Conservation (phyloP, 2,329 filamentous ascomycete genomes). For the Apiospora arundinis region DNA sequence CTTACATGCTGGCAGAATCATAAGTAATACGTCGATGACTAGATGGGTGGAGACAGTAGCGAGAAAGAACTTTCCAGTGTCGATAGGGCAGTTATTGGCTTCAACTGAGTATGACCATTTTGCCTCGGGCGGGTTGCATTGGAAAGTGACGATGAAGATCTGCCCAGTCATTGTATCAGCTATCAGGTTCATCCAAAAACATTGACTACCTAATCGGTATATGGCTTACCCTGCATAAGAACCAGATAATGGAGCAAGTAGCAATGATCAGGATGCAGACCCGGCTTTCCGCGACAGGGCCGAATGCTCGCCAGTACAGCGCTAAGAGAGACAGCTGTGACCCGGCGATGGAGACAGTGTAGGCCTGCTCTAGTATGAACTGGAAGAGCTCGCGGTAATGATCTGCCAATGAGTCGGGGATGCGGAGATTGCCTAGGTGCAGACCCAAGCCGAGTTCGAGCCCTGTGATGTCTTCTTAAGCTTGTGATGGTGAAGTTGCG, state of each 20-base stretch:
- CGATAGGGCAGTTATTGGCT: background rate
- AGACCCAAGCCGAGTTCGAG: slow-evolving; percentile 12
- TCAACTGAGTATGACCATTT: slow-evolving; percentile 2
- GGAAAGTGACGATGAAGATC: slow-evolving; percentile 22
- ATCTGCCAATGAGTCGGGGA: background rate
- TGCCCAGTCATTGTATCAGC: background rate
- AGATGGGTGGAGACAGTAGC: slow-evolving; percentile 21
- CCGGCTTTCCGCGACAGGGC: background rate
- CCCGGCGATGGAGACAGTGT: slow-evolving; percentile 15
- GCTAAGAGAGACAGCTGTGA: slow-evolving; percentile 20
- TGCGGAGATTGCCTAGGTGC: background rate
- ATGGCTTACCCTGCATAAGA: slow-evolving; percentile 8
- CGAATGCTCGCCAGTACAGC: slow-evolving; percentile 22
- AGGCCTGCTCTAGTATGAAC: slow-evolving; percentile 21
- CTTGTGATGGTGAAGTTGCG: too few relatives aligned
- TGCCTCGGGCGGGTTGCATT: slow-evolving; percentile 20
- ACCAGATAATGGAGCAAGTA: background rate
- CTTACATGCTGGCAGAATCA: slow-evolving; percentile 19
- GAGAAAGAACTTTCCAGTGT: slow-evolving; percentile 23
- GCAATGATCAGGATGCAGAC: background rate
- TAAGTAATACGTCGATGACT: slow-evolving; percentile 11
- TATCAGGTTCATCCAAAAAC: background rate
- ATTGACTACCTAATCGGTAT: background rate
- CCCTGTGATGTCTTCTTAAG: background rate
- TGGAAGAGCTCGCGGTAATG: slow-evolving; percentile 21